phyloP scores from a whole-genome alignment of 1,284 basidiomycete genomes.

The Ceratorhiza oryzae-sativae region DNA sequence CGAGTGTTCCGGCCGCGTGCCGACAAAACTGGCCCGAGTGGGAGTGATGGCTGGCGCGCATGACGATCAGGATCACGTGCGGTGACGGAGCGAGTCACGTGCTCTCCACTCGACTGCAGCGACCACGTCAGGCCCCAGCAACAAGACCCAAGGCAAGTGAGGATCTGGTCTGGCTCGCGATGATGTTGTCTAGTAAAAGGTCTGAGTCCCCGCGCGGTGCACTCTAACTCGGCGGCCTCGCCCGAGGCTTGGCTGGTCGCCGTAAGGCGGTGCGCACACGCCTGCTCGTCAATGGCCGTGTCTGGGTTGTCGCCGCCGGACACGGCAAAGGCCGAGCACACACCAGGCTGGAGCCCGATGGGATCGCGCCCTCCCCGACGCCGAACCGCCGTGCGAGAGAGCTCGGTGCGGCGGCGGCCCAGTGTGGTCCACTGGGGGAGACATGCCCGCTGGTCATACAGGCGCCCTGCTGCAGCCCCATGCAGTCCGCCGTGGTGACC shows the following conservation, averaged over 20 bases:
- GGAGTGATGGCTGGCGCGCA: slow-evolving; percentile 77
- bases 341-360: slow-evolving; percentile 9
- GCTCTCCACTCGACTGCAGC: neutral
- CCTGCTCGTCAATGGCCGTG: slow-evolving; percentile 19
- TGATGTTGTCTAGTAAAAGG: slow-evolving; percentile 36
- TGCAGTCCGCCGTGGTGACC: slow-evolving; percentile 14
- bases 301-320: neutral
- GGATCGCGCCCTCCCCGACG: slow-evolving; percentile 20
- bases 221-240: slow-evolving; percentile 27
- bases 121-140: neutral
- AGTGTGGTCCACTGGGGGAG: slow-evolving; percentile 29
- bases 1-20: slow-evolving; percentile 80
- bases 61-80: neutral
- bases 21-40: slow-evolving; percentile 97
- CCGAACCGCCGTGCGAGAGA: slow-evolving; percentile 25
- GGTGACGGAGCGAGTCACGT: neutral
- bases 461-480: slow-evolving; percentile 7
- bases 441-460: slow-evolving; percentile 17
- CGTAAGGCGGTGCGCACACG: slow-evolving; percentile 31
- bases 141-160: slow-evolving; percentile 25
- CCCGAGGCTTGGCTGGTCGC: slow-evolving; percentile 16
- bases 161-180: neutral
- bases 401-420: slow-evolving; percentile 23
- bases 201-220: slow-evolving; percentile 25
- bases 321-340: slow-evolving; percentile 34